These are phyloP conservation scores for Cryptomeria japonica DNA, from an alignment of 75 land plant species.

Conservation along the genomic window DNA sequence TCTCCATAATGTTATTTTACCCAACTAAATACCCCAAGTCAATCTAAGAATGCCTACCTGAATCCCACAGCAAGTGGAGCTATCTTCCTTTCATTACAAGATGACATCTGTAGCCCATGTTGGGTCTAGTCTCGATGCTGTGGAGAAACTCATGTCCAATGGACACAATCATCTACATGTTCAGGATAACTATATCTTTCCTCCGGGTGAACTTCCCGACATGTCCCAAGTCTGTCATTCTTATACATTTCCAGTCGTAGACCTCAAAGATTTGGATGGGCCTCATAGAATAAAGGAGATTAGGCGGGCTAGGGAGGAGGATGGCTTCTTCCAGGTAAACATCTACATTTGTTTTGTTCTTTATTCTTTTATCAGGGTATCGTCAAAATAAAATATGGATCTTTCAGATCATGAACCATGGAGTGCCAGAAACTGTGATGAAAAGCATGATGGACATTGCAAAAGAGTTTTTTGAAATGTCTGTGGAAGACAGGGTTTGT, in stretches of 20 bases:
- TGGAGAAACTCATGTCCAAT: not conserved
- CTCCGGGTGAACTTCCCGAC: not conserved
- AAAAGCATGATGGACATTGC: constrained; percentile 21
- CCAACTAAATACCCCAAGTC: no score
- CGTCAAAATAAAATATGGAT: not conserved
- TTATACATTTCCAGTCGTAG: constrained; percentile 48
- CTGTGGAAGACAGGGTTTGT: no score
- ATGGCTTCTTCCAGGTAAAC: constrained; percentile 37
- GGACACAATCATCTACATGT: not conserved
- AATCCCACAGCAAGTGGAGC: no score
- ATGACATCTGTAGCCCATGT: not conserved
- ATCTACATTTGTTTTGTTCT: not conserved
- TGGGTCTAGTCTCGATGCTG: no score
- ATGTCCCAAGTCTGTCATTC: not conserved
- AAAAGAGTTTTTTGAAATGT: no score
- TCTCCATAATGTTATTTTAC: no score
- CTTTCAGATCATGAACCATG: constrained; percentile 69
- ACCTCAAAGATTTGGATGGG: constrained; percentile 42
- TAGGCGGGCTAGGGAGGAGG: constrained; percentile 13
- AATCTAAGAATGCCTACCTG: no score
- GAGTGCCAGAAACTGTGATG: constrained; percentile 32
- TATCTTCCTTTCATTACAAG: not conserved
- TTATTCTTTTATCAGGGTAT: not conserved
- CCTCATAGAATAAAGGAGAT: constrained; percentile 21
- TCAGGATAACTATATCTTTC: not conserved